These are phyloP conservation scores for Bipolaris cookei DNA, from an alignment of 2,329 filamentous ascomycete species.

Conservation along the genomic window DNA sequence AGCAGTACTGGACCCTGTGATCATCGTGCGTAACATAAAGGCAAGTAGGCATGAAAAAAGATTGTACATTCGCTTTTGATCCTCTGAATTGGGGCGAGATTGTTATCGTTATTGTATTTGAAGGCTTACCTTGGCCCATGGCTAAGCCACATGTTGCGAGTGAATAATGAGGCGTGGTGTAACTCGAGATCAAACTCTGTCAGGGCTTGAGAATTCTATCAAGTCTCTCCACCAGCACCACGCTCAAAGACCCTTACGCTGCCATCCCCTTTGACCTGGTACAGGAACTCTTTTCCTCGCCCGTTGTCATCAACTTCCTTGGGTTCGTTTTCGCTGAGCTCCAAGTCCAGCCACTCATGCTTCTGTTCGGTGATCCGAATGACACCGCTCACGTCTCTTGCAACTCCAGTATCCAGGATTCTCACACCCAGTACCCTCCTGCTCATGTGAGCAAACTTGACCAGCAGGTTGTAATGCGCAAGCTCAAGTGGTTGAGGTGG, in stretches of 20 bases:
- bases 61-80: not conserved
- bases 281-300: conserved; percentile 75
- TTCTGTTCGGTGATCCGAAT: conserved; percentile 69
- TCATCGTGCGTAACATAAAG: not conserved
- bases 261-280: conserved; percentile 80
- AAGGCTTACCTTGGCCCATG: no score
- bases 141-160: not conserved
- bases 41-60: not conserved
- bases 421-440: conserved; percentile 73
- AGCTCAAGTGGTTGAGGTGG: conserved; percentile 52
- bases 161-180: not conserved
- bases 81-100: not conserved
- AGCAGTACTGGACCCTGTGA: not conserved
- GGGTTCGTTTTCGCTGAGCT: conserved; percentile 28
- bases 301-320: conserved; percentile 27
- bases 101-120: not conserved
- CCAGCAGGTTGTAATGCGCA: conserved; percentile 61
- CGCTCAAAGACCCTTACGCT: conserved; percentile 83
- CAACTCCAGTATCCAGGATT: conserved; percentile 83
- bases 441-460: conserved; percentile 77
- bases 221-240: conserved; percentile 57
- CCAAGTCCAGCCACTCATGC: conserved; percentile 37
- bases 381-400: conserved; percentile 88
- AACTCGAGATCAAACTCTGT: not conserved
- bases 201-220: not conserved